phyloP scores from a whole-genome alignment of 768 basidiomycete species.

The Leccinum incarnatum region DNA sequence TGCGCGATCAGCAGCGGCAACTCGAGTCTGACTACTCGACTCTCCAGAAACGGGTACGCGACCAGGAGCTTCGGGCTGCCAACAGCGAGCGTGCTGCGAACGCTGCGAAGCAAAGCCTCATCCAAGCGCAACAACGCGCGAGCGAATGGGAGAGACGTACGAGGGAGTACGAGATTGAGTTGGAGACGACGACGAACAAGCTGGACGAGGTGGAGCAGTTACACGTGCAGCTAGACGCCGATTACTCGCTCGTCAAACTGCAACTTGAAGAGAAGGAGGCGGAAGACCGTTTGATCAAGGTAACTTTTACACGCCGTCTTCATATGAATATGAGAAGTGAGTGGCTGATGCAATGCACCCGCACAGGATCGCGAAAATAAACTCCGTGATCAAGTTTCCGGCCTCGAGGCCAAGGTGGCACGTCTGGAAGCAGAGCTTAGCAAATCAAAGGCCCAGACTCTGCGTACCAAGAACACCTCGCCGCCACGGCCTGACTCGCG shows the following conservation, averaged over 20 bases:
- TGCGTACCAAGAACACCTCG: constrained; percentile 34
- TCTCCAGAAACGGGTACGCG: constrained; percentile 71
- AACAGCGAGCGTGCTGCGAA: constrained; percentile 60
- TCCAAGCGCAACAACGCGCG: constrained; percentile 73
- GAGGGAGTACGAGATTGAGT: constrained; percentile 62
- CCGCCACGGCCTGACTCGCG: constrained; percentile 74
- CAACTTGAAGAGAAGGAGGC: constrained; percentile 78
- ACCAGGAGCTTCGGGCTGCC: constrained; percentile 59
- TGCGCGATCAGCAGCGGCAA: constrained; percentile 54
- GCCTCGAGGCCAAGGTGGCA: constrained; percentile 57
- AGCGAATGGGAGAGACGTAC: constrained; percentile 80
- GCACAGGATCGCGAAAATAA: constrained; percentile 68
- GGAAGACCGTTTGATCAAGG: constrained; percentile 65
- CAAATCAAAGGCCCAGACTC: constrained; percentile 37
- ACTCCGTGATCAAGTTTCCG: constrained; percentile 62
- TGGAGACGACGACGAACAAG: constrained; percentile 57
- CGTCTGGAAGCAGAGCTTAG: constrained; percentile 59
- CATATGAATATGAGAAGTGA: background rate
- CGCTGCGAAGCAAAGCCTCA: constrained; percentile 59
- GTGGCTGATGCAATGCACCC: constrained; percentile 1
- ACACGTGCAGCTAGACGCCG: constrained; percentile 64
- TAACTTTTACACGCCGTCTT: constrained; percentile 27
- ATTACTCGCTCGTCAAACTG: constrained; percentile 61
- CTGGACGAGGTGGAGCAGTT: constrained; percentile 67
- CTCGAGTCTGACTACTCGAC: constrained; percentile 66